Evolutionary conservation across 306 rosid genomes (phyloP).

Genomic region (Castanea mollissima): DNA sequence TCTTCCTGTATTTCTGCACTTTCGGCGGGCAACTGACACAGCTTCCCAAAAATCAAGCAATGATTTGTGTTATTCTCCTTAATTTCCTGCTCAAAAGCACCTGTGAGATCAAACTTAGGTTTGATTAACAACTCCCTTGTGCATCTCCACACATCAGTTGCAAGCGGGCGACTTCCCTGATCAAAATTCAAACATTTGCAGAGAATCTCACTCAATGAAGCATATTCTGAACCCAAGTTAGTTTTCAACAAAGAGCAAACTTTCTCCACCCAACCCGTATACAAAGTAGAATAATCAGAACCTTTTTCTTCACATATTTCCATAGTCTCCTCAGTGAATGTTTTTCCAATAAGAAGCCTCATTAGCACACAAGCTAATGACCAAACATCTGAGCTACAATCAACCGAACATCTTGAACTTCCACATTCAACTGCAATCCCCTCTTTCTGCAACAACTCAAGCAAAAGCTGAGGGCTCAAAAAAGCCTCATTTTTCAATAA

Average conservation of each 20-base stretch:
- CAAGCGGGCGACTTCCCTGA: slow-evolving; percentile 61
- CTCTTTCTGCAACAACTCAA: slow-evolving; percentile 47
- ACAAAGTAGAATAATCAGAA: slow-evolving; percentile 34
- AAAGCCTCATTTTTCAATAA: slow-evolving; percentile 35
- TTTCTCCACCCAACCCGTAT: slow-evolving; percentile 55
- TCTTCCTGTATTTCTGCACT: slow-evolving; percentile 26
- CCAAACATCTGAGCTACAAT: slow-evolving; percentile 71
- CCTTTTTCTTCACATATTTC: slow-evolving; percentile 32
- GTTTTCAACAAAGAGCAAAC: slow-evolving; percentile 51
- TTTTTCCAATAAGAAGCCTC: slow-evolving; percentile 54
- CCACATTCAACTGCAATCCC: slow-evolving; percentile 33
- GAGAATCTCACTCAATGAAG: slow-evolving; percentile 42
- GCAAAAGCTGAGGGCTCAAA: slow-evolving; percentile 65
- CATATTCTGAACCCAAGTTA: slow-evolving; percentile 51
- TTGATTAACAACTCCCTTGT: slow-evolving; percentile 49
- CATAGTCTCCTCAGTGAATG: slow-evolving; percentile 28
- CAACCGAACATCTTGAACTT: slow-evolving; percentile 30
- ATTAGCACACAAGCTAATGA: slow-evolving; percentile 63
- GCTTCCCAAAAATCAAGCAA: slow-evolving; percentile 63
- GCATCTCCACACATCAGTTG: slow-evolving; percentile 61
- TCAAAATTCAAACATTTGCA: slow-evolving; percentile 53
- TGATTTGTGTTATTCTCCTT: slow-evolving; percentile 9
- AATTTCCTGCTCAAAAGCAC: slow-evolving; percentile 35
- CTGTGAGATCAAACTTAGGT: slow-evolving; percentile 48
- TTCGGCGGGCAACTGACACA: slow-evolving; percentile 41